Evolutionary conservation across 2,329 filamentous ascomycete species (phyloP), one percentile per base, ranked within the genome.

Genomic region (Botryotinia calthae): DNA sequence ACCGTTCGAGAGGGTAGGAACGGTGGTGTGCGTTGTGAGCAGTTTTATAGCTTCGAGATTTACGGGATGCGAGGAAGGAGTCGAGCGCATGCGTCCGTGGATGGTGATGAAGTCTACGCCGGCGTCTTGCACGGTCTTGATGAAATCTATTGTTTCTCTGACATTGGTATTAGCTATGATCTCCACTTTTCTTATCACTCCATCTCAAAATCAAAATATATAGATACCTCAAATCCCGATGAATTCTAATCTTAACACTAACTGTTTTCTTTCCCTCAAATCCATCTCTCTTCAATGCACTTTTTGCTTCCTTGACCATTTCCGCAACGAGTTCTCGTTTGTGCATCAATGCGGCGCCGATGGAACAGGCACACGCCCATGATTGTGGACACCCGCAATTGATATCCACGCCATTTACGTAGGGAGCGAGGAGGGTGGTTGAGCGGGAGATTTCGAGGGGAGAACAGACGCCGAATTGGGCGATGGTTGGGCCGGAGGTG

Each of bases 311-410:
- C 42, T 85, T 79, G 0, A 92, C 86, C 85, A 93, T 91, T 73
- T 88, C 86, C 5, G 87, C 85, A n/a, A 93, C 90, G 5, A 91
- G 83, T 76, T 89, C 87, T 14, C 89, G 86, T 67, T 85, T 83
- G 62, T 88, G 85, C 90, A 93, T 92, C 48, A 93, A 83, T n/a
- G 89, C 89, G 7, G 90, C 91, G 8, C 91, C 91, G 4, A 93
- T 84, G 1, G 85, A 88, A 80, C 90, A 89, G 59, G 89, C 87
- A 77, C 91, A 91, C 0, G 91, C 90, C 91, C 91, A 93, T 9
- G 87, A 87, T 81, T 93, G 91, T 12, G 91, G 91, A 78, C 91
- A 93, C 18, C 91, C 91, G 80, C 91, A 93, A 82, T 93, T 93
- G 58, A 93, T 84, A 77, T 93, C 89, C 4, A 93, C 86, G 75